A percentile compares a stretch with the other conserved stretches of the same genome.
These are phyloP conservation scores for Paramyrothecium sp. DNA, from an alignment of 2,329 filamentous ascomycete genomes.

Conservation along the genomic window DNA sequence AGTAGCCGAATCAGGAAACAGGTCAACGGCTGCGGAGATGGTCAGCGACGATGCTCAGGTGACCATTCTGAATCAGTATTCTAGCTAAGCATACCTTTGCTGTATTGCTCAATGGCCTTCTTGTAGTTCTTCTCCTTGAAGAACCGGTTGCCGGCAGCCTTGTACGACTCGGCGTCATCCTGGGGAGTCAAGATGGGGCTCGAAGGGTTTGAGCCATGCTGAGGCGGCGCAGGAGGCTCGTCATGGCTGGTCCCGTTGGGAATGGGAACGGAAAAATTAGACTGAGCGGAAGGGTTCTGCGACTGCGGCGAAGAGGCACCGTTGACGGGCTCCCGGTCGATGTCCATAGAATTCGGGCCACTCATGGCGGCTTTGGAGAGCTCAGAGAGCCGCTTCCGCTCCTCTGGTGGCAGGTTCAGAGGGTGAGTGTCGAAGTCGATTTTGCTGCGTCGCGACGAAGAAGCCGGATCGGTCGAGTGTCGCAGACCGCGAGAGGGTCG, in stretches of 20 bases:
- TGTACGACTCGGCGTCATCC: slow-evolving; percentile 88
- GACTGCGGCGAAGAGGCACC: slow-evolving; percentile 48
- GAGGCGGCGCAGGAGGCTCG: slow-evolving; percentile 64
- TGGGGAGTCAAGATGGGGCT: slow-evolving; percentile 53
- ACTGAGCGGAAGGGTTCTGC: slow-evolving; percentile 32
- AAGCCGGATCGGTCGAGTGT: slow-evolving; percentile 45
- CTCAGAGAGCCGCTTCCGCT: slow-evolving; percentile 73
- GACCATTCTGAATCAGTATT: neutral
- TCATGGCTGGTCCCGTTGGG: slow-evolving; percentile 44
- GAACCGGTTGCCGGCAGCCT: slow-evolving; percentile 90
- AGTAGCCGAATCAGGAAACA: slow-evolving; percentile 80
- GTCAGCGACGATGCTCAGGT: slow-evolving; percentile 2
- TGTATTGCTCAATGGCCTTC: slow-evolving; percentile 88
- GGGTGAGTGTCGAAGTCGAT: slow-evolving; percentile 75
- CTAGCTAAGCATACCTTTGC: slow-evolving; percentile 67
- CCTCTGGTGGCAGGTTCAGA: slow-evolving; percentile 85
- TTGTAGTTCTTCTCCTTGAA: slow-evolving; percentile 93
- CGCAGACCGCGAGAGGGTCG: slow-evolving; percentile 45
- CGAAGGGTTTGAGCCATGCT: slow-evolving; percentile 64
- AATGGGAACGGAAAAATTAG: slow-evolving; percentile 52
- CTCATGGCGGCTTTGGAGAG: slow-evolving; percentile 60
- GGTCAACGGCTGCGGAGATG: slow-evolving; percentile 69
- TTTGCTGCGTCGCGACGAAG: slow-evolving; percentile 49
- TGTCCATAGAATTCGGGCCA: slow-evolving; percentile 69
- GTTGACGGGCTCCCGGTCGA: slow-evolving; percentile 64